Percentiles rank a stretch among this genome's conserved stretches.
These are phyloP conservation scores for Malassezia psittaci DNA, from an alignment of 1,284 basidiomycete species.

Conservation along the genomic window DNA sequence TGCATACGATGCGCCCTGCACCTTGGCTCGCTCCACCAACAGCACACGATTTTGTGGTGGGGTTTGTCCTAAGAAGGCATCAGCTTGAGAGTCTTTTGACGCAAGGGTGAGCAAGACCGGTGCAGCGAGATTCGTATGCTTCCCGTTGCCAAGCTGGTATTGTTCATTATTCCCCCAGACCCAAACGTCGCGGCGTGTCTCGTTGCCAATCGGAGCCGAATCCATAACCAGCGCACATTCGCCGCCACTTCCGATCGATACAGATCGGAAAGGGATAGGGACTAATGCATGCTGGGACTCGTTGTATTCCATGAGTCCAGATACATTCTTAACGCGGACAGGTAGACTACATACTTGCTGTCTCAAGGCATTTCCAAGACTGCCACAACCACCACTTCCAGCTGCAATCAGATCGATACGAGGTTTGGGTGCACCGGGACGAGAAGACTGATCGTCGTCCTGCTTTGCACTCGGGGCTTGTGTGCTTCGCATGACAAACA, in stretches of 20 bases:
- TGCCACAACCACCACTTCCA: slow-evolving; percentile 75
- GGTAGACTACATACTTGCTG: slow-evolving; percentile 65
- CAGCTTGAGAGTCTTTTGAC: not conserved
- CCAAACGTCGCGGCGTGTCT: slow-evolving; percentile 52
- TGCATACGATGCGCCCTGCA: not conserved
- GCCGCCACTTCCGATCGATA: slow-evolving; percentile 62
- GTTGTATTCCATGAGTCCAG: slow-evolving; percentile 58
- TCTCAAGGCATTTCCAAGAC: slow-evolving; percentile 71
- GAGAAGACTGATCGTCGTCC: slow-evolving; percentile 15
- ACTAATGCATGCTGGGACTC: slow-evolving; percentile 43
- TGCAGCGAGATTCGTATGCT: slow-evolving; percentile 61
- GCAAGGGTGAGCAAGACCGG: slow-evolving; percentile 55
- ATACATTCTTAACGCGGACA: slow-evolving; percentile 66
- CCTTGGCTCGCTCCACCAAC: slow-evolving; percentile 8
- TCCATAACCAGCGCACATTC: slow-evolving; percentile 51
- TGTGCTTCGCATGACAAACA: slow-evolving; percentile 30
- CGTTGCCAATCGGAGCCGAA: slow-evolving; percentile 26
- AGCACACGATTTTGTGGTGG: slow-evolving; percentile 7
- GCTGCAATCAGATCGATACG: slow-evolving; percentile 63
- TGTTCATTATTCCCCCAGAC: slow-evolving; percentile 50
- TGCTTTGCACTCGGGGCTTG: not conserved
- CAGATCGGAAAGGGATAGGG: slow-evolving; percentile 60
- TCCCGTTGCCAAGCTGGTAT: slow-evolving; percentile 61
- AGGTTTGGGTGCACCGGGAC: not conserved
- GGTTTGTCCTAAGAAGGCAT: no score